Percentiles rank a stretch among this genome's conserved stretches.
Conservation (phyloP, 2,329 filamentous ascomycete genomes). For the Fusarium odoratissimum region DNA sequence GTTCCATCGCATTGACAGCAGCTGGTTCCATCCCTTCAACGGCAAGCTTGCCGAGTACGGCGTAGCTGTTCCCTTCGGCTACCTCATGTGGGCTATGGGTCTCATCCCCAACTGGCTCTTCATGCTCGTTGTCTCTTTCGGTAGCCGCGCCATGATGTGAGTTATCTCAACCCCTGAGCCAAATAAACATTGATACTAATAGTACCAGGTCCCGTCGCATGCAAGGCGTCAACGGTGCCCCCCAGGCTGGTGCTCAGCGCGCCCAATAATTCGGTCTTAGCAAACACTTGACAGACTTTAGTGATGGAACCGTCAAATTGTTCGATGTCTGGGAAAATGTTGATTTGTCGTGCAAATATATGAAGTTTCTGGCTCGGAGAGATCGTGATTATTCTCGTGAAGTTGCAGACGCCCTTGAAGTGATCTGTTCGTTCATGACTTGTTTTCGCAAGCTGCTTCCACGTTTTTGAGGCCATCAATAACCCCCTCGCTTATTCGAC, state of each 20-base stretch:
- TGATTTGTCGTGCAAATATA: constrained; percentile 28
- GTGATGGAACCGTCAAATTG: constrained; percentile 18
- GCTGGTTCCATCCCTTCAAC: constrained; percentile 81
- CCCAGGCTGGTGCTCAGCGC: constrained; percentile 26
- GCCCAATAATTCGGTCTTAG: constrained; percentile 30
- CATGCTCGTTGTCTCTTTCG: constrained; percentile 80
- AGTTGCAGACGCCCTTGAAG: constrained; percentile 28
- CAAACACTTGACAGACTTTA: neutral
- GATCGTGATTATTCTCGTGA: constrained; percentile 27
- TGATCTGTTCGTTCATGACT: constrained; percentile 48
- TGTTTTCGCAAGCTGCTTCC: constrained; percentile 70
- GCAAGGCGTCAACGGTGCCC: constrained; percentile 34
- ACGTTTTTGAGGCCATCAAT: constrained; percentile 69
- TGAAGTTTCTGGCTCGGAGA: constrained; percentile 21
- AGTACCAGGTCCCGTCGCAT: constrained; percentile 54
- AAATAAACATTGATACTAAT: constrained; percentile 37
- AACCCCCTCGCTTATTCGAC: constrained; percentile 72
- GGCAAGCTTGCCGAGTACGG: constrained; percentile 72
- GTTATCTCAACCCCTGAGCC: constrained; percentile 48
- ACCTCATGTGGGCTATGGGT: constrained; percentile 73
- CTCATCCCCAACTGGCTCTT: constrained; percentile 79
- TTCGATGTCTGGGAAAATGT: constrained; percentile 24
- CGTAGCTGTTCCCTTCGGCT: constrained; percentile 73
- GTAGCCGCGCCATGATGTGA: constrained; percentile 82
- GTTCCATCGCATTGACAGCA: constrained; percentile 59